Evolutionary conservation across 805 yeast species (phyloP), one percentile per base, ranked within the genome.

Genomic region (Candida qinlingensis): DNA sequence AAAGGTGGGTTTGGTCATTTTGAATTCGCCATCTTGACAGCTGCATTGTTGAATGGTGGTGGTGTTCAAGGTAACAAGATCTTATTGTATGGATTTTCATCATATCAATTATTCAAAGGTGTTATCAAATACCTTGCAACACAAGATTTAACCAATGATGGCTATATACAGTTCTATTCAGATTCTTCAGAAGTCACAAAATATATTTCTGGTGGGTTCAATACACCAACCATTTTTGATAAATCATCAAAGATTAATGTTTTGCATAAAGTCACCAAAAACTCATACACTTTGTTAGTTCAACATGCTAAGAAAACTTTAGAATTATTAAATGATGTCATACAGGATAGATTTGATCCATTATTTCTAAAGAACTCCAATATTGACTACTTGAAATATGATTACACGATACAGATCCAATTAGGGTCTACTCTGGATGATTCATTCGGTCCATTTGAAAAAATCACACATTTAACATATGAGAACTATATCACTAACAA

Each of bases 91-190:
- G 99, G 98, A 0, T 92, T 86, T 65, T 89, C 96, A 4, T 85
- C 95, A 26, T 94, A 90, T 63, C 99, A 94, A 69, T 71, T 94
- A 45, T 94, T 94, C 73, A 91, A 88, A 63, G 97, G 96, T 62
- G 81, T 87, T 2, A 74, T 94, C 48, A 81, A 81, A 58, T 91
- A 85, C 61, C 63, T 92, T 52, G 95, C 97, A 3, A 79, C 87
- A 3, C 82, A 83, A 74, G 96, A 90, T 64, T 66, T 91, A 43
- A 70, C 76, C 46, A 60, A 71, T 8, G 64, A 66, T 25, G 94
- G 92, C 1, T 82, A 85, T 58, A 66, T 87, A 40, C 83, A 87
- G 30, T 85, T 87, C 61, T 73, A 79, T 49, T 81, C 87, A 5
- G 68, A 63, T 40, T 46, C 64, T 6, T 54, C 63, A 9, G 67